phyloP scores from a whole-genome alignment of 2,329 filamentous ascomycete genomes.

The Bimuria novae-zelandiae region DNA sequence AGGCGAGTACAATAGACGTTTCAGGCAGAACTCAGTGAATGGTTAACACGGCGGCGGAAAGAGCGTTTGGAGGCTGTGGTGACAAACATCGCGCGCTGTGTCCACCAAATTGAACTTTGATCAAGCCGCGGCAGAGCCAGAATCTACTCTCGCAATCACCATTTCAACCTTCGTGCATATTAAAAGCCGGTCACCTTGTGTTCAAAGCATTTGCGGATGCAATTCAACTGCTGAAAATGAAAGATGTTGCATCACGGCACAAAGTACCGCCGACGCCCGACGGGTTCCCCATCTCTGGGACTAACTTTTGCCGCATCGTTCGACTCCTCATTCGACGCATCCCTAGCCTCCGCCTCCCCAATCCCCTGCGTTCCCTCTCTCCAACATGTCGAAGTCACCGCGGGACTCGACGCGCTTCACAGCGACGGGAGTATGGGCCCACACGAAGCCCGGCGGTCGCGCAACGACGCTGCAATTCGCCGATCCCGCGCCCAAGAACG shows the following conservation, averaged over 20 bases:
- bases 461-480: constrained; percentile 47
- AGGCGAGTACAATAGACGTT: not conserved
- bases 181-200: no score
- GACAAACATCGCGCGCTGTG: not conserved
- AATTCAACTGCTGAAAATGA: not conserved
- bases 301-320: constrained; percentile 44
- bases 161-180: not conserved
- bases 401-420: constrained; percentile 82
- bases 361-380: constrained; percentile 6
- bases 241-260: constrained; percentile 5
- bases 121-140: no score
- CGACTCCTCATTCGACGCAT: constrained; percentile 25
- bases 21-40: not conserved
- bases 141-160: not conserved
- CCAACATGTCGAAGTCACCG: constrained; percentile 66
- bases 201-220: no score
- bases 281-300: constrained; percentile 29
- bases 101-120: not conserved
- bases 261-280: constrained; percentile 16
- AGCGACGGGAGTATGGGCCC: constrained; percentile 70
- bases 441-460: constrained; percentile 60
- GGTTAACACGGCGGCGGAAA: not conserved
- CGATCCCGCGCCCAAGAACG: constrained; percentile 50
- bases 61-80: not conserved
- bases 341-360: constrained; percentile 16